Conservation (phyloP, 768 basidiomycete species). For the Auriscalpium vulgare region DNA sequence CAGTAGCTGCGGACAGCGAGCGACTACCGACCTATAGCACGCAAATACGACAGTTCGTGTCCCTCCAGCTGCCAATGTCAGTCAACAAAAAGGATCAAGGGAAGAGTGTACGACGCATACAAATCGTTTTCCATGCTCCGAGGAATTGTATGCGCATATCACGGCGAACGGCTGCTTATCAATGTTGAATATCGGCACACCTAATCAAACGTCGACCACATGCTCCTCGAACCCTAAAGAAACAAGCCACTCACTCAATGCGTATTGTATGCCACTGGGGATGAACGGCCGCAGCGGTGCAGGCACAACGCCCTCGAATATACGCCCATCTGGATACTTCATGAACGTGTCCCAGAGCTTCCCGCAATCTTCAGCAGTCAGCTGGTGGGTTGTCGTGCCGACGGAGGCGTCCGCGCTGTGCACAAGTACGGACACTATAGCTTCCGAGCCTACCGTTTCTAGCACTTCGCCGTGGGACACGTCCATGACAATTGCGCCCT, state of each 20-base stretch:
- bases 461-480: slow-evolving; percentile 85
- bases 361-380: slow-evolving; percentile 66
- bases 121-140: slow-evolving; percentile 72
- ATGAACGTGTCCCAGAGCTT: slow-evolving; percentile 71
- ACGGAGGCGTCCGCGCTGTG: slow-evolving; percentile 57
- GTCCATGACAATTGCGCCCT: slow-evolving; percentile 89
- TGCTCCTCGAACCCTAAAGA: slow-evolving; percentile 40
- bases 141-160: slow-evolving; percentile 85
- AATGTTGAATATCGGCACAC: slow-evolving; percentile 88
- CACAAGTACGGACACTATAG: slow-evolving; percentile 58
- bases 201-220: slow-evolving; percentile 28
- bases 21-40: slow-evolving; percentile 63
- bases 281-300: slow-evolving; percentile 77
- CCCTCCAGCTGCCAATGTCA: slow-evolving; percentile 57
- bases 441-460: slow-evolving; percentile 56
- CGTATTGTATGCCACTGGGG: slow-evolving; percentile 77
- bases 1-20: slow-evolving; percentile 2
- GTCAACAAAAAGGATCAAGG: background rate
- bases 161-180: slow-evolving; percentile 89
- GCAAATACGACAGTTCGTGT: slow-evolving; percentile 83
- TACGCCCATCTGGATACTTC: slow-evolving; percentile 76
- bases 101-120: slow-evolving; percentile 32
- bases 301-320: slow-evolving; percentile 82
- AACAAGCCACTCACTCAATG: slow-evolving; percentile 54
- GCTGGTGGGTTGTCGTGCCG: slow-evolving; percentile 42